Evolutionary conservation across 345 rosid genomes (phyloP), one percentile per base, ranked within the genome.

Genomic region (Lepidium africanum): DNA sequence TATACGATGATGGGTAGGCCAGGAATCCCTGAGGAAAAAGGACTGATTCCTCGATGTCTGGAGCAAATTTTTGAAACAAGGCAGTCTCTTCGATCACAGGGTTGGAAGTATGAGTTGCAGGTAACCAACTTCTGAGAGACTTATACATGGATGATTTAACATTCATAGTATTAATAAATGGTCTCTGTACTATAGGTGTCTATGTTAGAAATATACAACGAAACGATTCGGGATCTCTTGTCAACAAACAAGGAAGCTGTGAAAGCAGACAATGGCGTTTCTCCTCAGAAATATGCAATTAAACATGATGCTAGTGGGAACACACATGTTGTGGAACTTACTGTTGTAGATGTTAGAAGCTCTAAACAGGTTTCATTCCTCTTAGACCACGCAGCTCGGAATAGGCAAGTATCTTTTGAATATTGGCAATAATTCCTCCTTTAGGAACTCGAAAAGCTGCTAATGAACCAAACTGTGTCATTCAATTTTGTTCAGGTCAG

Each of bases 41-140:
- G 99, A 49, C 67, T 94, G 67, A 91, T 94, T 52, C 99, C 99
- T 3, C 88, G 96, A 21, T 86, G 92, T 23, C 58, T 94, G 48
- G 99, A 94, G 72, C 99, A 94, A 73, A 91, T 94, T 70, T 94
- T 94, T 75, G 86, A 87, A 71, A 85, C 95, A 14, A 89, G 81
- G 81, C 96, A 89, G 66, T 77, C 90, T 76, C 97, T 94, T 78
- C 81, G 76, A 69, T 50, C 84, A 38, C 97, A 91, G 57, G 99
- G 99, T 50, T 94, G 99, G 99, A 91, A 83, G 80, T 94, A 91
- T 70, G 95, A 94, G 79, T 80, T 94, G 92, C 99, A 91, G 95
- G 99, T 82, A 58, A 76, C 10, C 32, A 46, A 40, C 11, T 32
- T 49, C 66, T 2, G 9, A 11, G 37, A 39, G 36, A 35, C 43